Evolutionary conservation across 2,329 filamentous ascomycete species (phyloP).

Genomic region (Metarhizium album): DNA sequence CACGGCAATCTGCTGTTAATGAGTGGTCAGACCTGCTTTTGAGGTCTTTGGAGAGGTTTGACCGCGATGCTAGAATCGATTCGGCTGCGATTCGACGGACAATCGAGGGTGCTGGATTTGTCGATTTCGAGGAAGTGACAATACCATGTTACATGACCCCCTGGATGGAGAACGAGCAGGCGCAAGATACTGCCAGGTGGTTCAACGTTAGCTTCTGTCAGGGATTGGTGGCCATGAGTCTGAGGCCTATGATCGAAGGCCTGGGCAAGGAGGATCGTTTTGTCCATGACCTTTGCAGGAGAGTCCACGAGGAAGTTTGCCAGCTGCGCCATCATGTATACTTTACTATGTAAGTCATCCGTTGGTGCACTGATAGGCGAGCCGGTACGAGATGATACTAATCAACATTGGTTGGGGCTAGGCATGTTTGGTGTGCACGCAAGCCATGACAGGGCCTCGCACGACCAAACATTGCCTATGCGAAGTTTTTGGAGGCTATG

Average conservation of each 20-base stretch:
- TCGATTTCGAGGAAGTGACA: slow-evolving; percentile 61
- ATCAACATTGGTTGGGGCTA: slow-evolving; percentile 3
- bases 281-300: slow-evolving; percentile 49
- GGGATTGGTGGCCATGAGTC: slow-evolving; percentile 60
- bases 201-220: slow-evolving; percentile 71
- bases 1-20: slow-evolving; percentile 43
- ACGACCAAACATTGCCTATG: not conserved
- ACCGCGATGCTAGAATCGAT: slow-evolving; percentile 53
- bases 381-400: slow-evolving; percentile 2
- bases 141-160: slow-evolving; percentile 63
- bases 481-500: not conserved
- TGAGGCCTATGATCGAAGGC: slow-evolving; percentile 56
- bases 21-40: slow-evolving; percentile 62
- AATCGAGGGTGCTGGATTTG: slow-evolving; percentile 64
- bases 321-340: slow-evolving; percentile 59
- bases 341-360: slow-evolving; percentile 59
- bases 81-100: slow-evolving; percentile 39
- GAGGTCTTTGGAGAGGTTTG: slow-evolving; percentile 54
- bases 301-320: slow-evolving; percentile 58
- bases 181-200: slow-evolving; percentile 65
- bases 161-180: slow-evolving; percentile 54
- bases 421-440: slow-evolving; percentile 15
- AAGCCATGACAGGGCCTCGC: slow-evolving; percentile 3
- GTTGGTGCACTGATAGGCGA: not conserved
- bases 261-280: slow-evolving; percentile 40